Conservation (phyloP, 2,329 filamentous ascomycete species). For the Fusarium sp. region DNA sequence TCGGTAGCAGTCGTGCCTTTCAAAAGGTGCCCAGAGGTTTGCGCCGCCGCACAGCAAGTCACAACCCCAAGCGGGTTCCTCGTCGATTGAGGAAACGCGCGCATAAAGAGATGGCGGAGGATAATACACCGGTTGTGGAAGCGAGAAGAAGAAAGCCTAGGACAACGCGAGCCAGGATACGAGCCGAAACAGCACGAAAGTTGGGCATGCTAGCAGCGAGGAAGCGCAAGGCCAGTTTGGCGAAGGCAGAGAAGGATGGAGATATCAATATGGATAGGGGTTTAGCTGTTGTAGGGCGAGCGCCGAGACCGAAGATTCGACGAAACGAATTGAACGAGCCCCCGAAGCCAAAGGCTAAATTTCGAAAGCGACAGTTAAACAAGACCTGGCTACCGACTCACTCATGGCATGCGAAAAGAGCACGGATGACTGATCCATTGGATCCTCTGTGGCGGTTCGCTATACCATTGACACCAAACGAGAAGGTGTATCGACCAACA, state of each 20-base stretch:
- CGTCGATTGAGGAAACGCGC: constrained; percentile 79
- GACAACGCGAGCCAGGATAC: constrained; percentile 70
- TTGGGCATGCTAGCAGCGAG: constrained; percentile 73
- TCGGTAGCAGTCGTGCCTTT: constrained; percentile 79
- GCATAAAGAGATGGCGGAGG: constrained; percentile 81
- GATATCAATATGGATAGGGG: constrained; percentile 23
- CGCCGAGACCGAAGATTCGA: constrained; percentile 74
- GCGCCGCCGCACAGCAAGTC: constrained; percentile 89
- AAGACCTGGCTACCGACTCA: constrained; percentile 98
- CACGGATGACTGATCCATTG: constrained; percentile 84
- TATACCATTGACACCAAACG: constrained; percentile 84
- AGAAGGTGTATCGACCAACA: constrained; percentile 89
- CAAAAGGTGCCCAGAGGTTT: constrained; percentile 89
- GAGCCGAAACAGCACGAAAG: constrained; percentile 81
- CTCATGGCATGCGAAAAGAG: constrained; percentile 91
- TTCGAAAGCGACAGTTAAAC: constrained; percentile 84
- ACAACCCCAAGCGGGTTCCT: constrained; percentile 93
- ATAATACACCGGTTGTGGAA: constrained; percentile 88
- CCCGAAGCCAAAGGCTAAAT: constrained; percentile 71
- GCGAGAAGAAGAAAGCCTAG: constrained; percentile 71
- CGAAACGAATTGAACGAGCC: constrained; percentile 76
- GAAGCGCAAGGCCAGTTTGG: constrained; percentile 61
- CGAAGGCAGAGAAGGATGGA: constrained; percentile 47
- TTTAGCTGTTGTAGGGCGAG: constrained; percentile 41
- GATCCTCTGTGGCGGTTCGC: constrained; percentile 92